These are phyloP conservation scores for Hypoxylon sp. DNA, from an alignment of 2,329 filamentous ascomycete genomes.

Conservation along the genomic window DNA sequence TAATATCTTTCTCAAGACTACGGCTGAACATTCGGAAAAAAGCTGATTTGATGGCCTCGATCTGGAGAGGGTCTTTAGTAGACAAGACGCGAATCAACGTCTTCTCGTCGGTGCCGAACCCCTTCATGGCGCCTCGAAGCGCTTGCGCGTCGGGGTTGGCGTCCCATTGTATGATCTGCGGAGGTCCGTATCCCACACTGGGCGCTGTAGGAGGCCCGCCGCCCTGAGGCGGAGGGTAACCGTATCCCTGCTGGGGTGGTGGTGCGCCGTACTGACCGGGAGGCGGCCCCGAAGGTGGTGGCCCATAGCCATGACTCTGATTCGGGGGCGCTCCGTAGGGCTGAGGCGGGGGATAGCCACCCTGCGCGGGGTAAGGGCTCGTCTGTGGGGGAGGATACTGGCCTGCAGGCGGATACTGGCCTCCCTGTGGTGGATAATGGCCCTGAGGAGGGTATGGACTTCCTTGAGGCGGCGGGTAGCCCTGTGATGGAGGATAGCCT, in stretches of 20 bases:
- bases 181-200: constrained; percentile 77
- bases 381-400: constrained; percentile 39
- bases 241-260: constrained; percentile 47
- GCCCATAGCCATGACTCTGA: constrained; percentile 46
- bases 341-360: constrained; percentile 51
- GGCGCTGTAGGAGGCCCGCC: constrained; percentile 65
- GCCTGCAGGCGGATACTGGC: constrained; percentile 33
- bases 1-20: constrained; percentile 76
- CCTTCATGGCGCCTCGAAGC: constrained; percentile 87
- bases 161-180: constrained; percentile 74
- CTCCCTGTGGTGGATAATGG: constrained; percentile 35
- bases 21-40: constrained; percentile 72
- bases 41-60: constrained; percentile 70
- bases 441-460: constrained; percentile 43
- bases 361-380: constrained; percentile 43
- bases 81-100: constrained; percentile 74
- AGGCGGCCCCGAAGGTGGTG: constrained; percentile 39
- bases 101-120: constrained; percentile 88
- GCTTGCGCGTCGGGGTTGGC: constrained; percentile 72
- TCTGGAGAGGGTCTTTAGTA: constrained; percentile 78
- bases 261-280: constrained; percentile 48
- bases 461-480: constrained; percentile 43
- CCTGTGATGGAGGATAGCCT: constrained; percentile 40
- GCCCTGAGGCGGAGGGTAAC: constrained; percentile 34
- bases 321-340: constrained; percentile 48